These are phyloP conservation scores for Trichosanthes truncata DNA, from an alignment of 306 rosid genomes.

Conservation along the genomic window DNA sequence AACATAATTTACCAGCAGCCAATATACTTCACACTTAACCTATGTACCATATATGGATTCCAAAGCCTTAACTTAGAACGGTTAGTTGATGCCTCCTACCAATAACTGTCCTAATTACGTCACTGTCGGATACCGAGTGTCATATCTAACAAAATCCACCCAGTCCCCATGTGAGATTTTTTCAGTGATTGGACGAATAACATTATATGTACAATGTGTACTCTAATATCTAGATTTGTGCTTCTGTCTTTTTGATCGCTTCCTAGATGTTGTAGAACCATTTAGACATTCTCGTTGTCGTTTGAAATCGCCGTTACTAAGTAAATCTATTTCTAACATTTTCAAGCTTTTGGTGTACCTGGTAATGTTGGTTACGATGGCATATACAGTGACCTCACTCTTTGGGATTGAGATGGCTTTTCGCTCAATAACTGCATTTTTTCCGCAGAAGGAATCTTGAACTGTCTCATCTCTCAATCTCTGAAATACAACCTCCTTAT, in stretches of 20 bases:
- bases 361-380: constrained; percentile 63
- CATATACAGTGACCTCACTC: constrained; percentile 51
- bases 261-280: constrained; percentile 51
- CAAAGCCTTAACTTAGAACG: background rate
- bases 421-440: constrained; percentile 61
- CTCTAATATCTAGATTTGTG: constrained; percentile 35
- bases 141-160: constrained; percentile 88
- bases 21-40: background rate
- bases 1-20: background rate
- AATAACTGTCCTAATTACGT: background rate
- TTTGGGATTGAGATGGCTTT: constrained; percentile 34
- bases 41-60: background rate
- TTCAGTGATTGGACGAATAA: constrained; percentile 11
- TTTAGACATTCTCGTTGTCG: constrained; percentile 27
- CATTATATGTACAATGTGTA: constrained; percentile 32
- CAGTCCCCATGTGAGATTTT: constrained; percentile 30
- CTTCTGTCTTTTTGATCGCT: constrained; percentile 60
- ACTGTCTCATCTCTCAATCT: constrained; percentile 61
- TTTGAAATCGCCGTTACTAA: constrained; percentile 41
- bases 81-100: background rate
- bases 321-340: constrained; percentile 29
- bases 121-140: constrained; percentile 37
- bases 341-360: constrained; percentile 35
- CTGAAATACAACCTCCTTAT: constrained; percentile 51
- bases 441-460: constrained; percentile 60